Evolutionary conservation across 1,284 basidiomycete genomes (phyloP).

Genomic region (Ustilago loliicola): DNA sequence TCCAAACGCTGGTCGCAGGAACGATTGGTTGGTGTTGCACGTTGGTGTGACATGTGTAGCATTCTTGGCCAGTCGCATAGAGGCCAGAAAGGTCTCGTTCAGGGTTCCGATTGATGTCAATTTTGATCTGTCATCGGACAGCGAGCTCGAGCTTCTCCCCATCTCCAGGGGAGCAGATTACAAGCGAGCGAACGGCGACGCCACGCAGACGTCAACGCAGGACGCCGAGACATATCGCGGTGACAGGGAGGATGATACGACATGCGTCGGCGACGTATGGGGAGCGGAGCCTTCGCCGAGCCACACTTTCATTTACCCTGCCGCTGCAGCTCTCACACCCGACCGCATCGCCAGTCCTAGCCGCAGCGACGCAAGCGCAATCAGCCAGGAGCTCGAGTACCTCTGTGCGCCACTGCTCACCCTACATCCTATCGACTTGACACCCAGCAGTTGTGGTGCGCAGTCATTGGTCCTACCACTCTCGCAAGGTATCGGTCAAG

Average conservation of each 20-base stretch:
- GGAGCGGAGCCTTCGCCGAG: neutral
- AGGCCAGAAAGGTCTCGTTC: slow-evolving; percentile 35
- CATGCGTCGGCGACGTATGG: slow-evolving; percentile 7
- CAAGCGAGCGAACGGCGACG: slow-evolving; percentile 12
- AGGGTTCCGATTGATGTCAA: slow-evolving; percentile 24
- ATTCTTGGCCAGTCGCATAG: slow-evolving; percentile 46
- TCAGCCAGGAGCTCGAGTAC: slow-evolving; percentile 50
- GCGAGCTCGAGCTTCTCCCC: slow-evolving; percentile 42
- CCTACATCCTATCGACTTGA: slow-evolving; percentile 32
- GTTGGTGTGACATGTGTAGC: slow-evolving; percentile 44
- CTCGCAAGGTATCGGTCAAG: neutral
- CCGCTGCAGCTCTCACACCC: neutral
- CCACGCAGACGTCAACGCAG: neutral
- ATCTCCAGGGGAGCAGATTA: slow-evolving; percentile 9
- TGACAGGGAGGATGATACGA: neutral
- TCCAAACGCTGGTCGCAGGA: slow-evolving; percentile 14
- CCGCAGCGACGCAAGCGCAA: slow-evolving; percentile 10
- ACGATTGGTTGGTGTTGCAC: slow-evolving; percentile 31
- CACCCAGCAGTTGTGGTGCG: slow-evolving; percentile 24
- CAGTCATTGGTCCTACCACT: slow-evolving; percentile 31
- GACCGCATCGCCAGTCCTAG: slow-evolving; percentile 1
- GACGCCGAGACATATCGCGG: neutral
- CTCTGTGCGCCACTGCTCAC: slow-evolving; percentile 48
- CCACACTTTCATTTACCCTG: slow-evolving; percentile 18
- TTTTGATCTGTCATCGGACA: slow-evolving; percentile 30